phyloP scores from a whole-genome alignment of 345 rosid genomes.

The Trapa bicornis region DNA sequence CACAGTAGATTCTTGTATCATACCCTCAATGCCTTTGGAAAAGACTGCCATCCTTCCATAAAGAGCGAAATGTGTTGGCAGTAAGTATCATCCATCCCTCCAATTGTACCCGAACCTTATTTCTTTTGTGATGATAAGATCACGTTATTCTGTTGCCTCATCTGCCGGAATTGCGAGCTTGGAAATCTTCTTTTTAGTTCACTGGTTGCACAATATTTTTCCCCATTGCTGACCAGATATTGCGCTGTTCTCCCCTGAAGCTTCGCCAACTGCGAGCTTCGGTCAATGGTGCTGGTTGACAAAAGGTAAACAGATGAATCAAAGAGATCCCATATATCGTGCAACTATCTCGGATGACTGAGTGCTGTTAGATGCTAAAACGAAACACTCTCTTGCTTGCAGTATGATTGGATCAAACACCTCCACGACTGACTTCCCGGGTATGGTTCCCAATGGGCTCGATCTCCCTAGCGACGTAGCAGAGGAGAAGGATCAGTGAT shows the following conservation, averaged over 20 bases:
- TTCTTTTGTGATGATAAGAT: no score
- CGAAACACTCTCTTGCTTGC: not conserved
- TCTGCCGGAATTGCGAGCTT: not conserved
- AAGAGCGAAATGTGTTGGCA: constrained; percentile 16
- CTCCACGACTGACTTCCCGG: constrained; percentile 13
- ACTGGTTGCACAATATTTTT: not conserved
- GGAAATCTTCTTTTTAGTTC: not conserved
- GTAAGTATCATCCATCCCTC: constrained; percentile 14
- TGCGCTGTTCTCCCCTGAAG: constrained; percentile 11
- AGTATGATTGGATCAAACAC: constrained; percentile 15
- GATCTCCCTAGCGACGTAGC: constrained; percentile 14
- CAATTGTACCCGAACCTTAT: not conserved
- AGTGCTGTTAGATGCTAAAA: not conserved
- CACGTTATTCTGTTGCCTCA: not conserved
- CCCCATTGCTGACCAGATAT: not conserved
- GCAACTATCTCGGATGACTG: no score
- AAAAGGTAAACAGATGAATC: constrained; percentile 18
- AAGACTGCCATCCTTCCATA: constrained; percentile 20
- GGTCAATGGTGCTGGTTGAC: constrained; percentile 32
- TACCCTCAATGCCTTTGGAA: constrained; percentile 29
- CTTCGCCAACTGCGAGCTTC: constrained; percentile 47
- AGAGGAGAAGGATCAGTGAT: constrained; percentile 4
- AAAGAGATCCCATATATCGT: no score
- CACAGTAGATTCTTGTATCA: constrained; percentile 58
- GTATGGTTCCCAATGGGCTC: constrained; percentile 11